Evolutionary conservation across 139 green algal genomes (phyloP).

Genomic region (Tetraselmis striata): DNA sequence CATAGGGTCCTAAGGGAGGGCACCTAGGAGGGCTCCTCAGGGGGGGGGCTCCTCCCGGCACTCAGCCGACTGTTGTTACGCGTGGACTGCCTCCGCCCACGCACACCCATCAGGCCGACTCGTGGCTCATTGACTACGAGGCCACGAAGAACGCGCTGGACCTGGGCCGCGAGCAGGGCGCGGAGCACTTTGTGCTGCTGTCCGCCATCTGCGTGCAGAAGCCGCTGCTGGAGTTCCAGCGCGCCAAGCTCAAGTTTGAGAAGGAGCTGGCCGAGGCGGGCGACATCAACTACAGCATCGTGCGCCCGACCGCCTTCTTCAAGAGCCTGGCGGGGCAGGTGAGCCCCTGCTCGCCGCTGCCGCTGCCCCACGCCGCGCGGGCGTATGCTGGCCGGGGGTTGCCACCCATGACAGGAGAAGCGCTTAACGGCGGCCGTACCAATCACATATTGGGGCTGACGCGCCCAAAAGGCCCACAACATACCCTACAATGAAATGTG

Average conservation of each 20-base stretch:
- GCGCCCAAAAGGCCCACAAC: no score
- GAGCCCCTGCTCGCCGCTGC: constrained; percentile 13
- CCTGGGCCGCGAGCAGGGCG: constrained; percentile 53
- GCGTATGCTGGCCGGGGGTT: no score
- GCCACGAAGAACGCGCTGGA: constrained; percentile 89
- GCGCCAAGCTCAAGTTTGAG: constrained; percentile 96
- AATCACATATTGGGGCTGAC: no score
- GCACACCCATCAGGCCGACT: constrained; percentile 93
- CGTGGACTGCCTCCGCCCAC: no score
- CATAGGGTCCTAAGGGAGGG: no score
- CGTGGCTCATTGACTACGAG: constrained; percentile 95
- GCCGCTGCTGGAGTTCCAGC: constrained; percentile 96
- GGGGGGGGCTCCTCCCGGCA: no score
- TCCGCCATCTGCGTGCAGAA: constrained; percentile 98
- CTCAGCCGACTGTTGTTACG: no score
- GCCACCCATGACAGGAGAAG: no score
- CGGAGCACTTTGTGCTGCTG: constrained; percentile 91
- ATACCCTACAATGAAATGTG: no score
- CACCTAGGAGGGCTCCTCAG: no score
- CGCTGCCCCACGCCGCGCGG: no score
- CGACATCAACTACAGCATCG: constrained; percentile 92
- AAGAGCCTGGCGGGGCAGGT: constrained; percentile 90
- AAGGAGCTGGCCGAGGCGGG: constrained; percentile 56
- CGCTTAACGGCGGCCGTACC: no score
- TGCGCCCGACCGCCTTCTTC: constrained; percentile 98